Percentiles rank a stretch among this genome's conserved stretches.
Evolutionary conservation across 2,329 filamentous ascomycete species (phyloP).

Genomic region (Neurospora crassa): DNA sequence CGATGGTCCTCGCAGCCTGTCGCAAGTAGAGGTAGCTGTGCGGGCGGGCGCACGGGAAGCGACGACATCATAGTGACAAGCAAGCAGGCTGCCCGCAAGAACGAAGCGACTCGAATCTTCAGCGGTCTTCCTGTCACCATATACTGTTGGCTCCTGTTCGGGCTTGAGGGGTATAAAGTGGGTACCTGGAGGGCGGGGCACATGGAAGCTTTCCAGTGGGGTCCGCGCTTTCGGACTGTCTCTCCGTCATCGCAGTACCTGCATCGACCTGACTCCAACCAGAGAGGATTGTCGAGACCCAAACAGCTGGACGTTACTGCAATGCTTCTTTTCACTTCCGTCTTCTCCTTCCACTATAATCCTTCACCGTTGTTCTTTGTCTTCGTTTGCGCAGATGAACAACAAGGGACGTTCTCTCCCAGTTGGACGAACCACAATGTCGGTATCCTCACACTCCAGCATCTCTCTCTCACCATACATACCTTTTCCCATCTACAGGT

Average conservation of each 20-base stretch:
- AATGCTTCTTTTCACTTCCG: not conserved
- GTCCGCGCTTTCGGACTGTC: not conserved
- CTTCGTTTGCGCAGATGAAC: not conserved
- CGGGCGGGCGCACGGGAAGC: not conserved
- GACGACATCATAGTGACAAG: conserved; percentile 3
- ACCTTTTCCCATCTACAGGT: not conserved
- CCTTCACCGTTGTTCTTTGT: not conserved
- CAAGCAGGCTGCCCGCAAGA: conserved; percentile 8
- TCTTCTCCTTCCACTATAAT: not conserved
- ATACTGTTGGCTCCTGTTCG: not conserved
- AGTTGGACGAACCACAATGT: not conserved
- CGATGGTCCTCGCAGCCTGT: conserved; percentile 2
- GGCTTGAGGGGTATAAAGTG: not conserved
- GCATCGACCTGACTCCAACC: not conserved
- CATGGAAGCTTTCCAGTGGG: not conserved
- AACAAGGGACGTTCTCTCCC: not conserved
- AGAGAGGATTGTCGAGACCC: not conserved
- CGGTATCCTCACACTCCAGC: not conserved
- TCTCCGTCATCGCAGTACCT: not conserved
- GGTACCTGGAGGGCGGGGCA: not conserved
- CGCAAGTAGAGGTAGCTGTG: not conserved
- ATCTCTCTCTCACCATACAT: not conserved
- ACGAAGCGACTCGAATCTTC: conserved; percentile 14
- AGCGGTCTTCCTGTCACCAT: not conserved
- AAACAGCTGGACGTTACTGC: not conserved